Base-by-base conservation (phyloP, 345 rosid species). In the Eucalyptus coolabah region DNA sequence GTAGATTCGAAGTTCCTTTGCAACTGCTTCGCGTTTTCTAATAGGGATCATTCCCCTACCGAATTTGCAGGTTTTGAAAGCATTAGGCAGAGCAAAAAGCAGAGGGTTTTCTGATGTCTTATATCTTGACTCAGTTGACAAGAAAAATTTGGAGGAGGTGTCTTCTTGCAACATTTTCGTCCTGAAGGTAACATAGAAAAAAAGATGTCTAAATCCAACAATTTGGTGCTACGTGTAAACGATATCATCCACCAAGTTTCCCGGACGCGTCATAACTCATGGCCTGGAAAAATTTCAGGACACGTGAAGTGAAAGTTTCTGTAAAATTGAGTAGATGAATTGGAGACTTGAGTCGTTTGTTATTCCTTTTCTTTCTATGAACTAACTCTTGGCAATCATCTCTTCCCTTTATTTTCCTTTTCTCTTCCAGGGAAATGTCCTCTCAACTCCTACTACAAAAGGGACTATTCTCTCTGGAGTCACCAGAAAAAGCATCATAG, bases 111-210 rank as follows among this genome's bases (percentile, higher is more conserved):
- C 97, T 19, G 99, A 97, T 91, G 98, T 96, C 59, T 54, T 97
- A 90, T 98, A 95, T 91, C 98, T 98, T n/a, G 99, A 97, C 89
- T 94, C 98, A 2, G 93, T 92, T 49, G 91, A 92, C 59, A 93
- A 91, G 89, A 95, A 95, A 88, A 88, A 95, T 86, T 24, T 98
- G 77, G 99, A 98, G 93, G 99, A 98, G 90, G 98, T 95, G 28
- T 97, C 99, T 90, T 93, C 98, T 88, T 94, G 98, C 90, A 97
- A 96, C 90, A 94, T 98, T 86, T 98, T 98, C 90, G 65, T 96
- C 47, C 95, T 95, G 14, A 98, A 97, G 98, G 99, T 95, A 88
- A 6, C 60, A 34, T 45, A 44, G n/a, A 37, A 40, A 67, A 67
- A 86, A 12, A 0, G 30, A 47, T 7, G 9, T 37, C 23, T 5